These are phyloP conservation scores for Globisporangium radiosum DNA, from an alignment of 352 stramenopile species.

Conservation along the genomic window DNA sequence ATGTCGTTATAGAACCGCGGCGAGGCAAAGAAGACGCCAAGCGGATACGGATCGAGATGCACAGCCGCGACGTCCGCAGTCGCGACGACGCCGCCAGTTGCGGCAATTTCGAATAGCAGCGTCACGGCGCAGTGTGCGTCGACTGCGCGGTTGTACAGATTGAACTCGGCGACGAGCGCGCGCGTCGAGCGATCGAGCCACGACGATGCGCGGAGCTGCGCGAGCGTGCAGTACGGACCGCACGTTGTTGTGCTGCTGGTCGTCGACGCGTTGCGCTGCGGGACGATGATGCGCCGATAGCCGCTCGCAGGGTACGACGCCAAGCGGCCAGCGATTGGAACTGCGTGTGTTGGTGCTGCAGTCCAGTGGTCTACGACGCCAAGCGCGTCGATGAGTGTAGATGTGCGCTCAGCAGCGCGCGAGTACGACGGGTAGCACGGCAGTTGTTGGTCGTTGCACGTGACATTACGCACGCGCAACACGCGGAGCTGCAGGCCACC, in stretches of 20 bases:
- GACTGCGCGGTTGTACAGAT: slow-evolving; percentile 50
- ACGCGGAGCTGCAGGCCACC: slow-evolving; percentile 49
- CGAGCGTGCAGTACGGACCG: slow-evolving; percentile 30
- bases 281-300: slow-evolving; percentile 20
- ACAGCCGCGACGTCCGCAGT: slow-evolving; percentile 28
- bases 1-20: slow-evolving; percentile 45
- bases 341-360: not conserved
- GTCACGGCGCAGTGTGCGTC: slow-evolving; percentile 41
- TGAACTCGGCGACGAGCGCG: slow-evolving; percentile 54
- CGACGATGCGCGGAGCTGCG: slow-evolving; percentile 18
- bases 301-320: slow-evolving; percentile 22
- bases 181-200: slow-evolving; percentile 53
- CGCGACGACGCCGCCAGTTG: slow-evolving; percentile 28
- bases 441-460: slow-evolving; percentile 7
- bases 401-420: slow-evolving; percentile 15
- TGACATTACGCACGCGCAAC: slow-evolving; percentile 29
- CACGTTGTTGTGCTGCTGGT: slow-evolving; percentile 13
- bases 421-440: slow-evolving; percentile 38
- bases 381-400: slow-evolving; percentile 2
- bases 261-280: slow-evolving; percentile 6
- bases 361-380: slow-evolving; percentile 29
- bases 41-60: slow-evolving; percentile 41
- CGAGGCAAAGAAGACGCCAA: slow-evolving; percentile 32
- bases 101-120: slow-evolving; percentile 52
- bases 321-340: slow-evolving; percentile 24